Base-by-base conservation (phyloP, 2,329 filamentous ascomycete genomes). In the Fusarium secorum region DNA sequence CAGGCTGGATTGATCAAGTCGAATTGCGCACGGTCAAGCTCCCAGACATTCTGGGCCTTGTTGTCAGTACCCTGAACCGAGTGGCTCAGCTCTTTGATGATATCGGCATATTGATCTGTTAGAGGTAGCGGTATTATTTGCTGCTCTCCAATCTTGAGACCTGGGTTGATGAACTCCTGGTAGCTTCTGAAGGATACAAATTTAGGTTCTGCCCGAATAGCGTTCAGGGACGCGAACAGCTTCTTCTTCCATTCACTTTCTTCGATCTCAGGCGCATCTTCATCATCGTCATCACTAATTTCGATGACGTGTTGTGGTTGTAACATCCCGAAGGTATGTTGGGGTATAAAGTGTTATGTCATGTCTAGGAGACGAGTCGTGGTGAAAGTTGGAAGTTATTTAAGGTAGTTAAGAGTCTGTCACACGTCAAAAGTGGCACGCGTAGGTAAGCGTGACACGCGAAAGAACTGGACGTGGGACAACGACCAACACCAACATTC, bases 111-210 rank as follows among this genome's bases (percentile, higher is more conserved):
- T 4, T 56, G 22, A 15, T 64, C 46, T 6, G 62, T 67, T 13
- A 72, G 55, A 20, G 70, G 70, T 5, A 70, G n/a, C 13, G 65
- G 58, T n/a, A 70, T 38, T 11, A 49, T 35, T n/a, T 45, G 35
- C 13, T 60, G 46, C 13, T 39, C 48, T 18, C 56, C 24, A 22
- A 72, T 60, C 13, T 33, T 53, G 7, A 72, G 24, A 24, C 70
- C 69, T 11, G 66, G 70, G 28, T 70, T 72, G 61, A 38, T 28
- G 41, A 67, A 72, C 11, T 35, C 38, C 8, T 44, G 51, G n/a
- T 72, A 64, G n/a, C 22, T 33, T 11, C 42, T 60, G 36, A 64
- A 69, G 15, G 26, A 41, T 26, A 57, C 58, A n/a, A 72, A 36
- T 4, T 53, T 46, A 26, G 44, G 38, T 13, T 33, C 38, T 42